Evolutionary conservation across 2,329 filamentous ascomycete genomes (phyloP).

Genomic region (Colletotrichum siamense): DNA sequence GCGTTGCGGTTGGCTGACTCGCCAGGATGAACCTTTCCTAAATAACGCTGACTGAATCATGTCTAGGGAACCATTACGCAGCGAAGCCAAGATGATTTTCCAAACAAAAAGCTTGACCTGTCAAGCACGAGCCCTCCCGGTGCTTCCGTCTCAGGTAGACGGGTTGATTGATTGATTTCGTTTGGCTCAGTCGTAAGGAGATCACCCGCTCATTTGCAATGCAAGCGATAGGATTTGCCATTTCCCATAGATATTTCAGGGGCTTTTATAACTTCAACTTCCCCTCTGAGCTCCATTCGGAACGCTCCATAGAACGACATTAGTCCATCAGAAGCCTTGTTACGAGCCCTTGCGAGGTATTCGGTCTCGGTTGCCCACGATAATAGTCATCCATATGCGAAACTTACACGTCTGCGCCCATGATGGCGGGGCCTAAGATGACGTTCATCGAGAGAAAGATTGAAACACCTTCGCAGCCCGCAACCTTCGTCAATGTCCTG

Average conservation of each 20-base stretch:
- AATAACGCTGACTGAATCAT: background rate
- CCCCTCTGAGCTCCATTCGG: background rate
- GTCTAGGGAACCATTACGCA: background rate
- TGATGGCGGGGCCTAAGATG: background rate
- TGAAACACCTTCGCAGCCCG: background rate
- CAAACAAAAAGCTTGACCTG: background rate
- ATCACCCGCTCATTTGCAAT: background rate
- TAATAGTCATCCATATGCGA: background rate
- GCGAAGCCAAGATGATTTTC: background rate
- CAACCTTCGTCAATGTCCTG: background rate
- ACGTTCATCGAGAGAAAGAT: background rate
- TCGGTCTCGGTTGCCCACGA: background rate
- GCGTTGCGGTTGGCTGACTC: background rate
- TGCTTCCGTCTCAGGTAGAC: background rate
- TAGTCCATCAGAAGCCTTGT: background rate
- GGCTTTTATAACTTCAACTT: background rate
- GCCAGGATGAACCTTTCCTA: background rate
- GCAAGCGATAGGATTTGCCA: background rate
- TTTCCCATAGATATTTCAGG: background rate
- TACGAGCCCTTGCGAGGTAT: background rate
- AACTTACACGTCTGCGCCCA: background rate
- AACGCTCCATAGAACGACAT: background rate
- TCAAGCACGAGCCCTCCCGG: background rate
- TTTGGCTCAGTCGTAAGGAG: background rate
- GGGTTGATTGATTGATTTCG: background rate